Conservation (phyloP, 805 yeast species). For the Yarrowia divulgata region DNA sequence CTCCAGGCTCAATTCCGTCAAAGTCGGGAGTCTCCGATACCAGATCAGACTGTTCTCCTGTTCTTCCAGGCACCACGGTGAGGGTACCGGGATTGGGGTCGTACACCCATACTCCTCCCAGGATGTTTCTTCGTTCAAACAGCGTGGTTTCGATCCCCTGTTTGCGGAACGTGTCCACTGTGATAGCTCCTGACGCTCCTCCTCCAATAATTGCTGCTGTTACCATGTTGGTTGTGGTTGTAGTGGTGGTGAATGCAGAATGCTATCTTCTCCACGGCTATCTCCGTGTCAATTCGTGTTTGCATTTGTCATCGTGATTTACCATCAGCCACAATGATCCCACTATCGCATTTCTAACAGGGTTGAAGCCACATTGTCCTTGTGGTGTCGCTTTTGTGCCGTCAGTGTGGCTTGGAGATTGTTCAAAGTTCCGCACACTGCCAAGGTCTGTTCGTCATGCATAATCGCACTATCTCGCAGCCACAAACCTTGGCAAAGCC, state of each 20-base stretch:
- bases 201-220: constrained; percentile 19
- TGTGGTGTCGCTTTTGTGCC: too few relatives aligned
- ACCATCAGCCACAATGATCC: constrained; percentile 15
- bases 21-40: constrained; percentile 1
- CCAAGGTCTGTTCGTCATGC: not conserved
- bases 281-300: not conserved
- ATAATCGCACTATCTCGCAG: constrained; percentile 35
- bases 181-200: constrained; percentile 16
- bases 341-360: constrained; percentile 16
- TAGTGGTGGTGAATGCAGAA: not conserved
- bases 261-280: not conserved
- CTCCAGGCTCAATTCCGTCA: constrained; percentile 19
- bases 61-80: constrained; percentile 15
- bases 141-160: constrained; percentile 4
- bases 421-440: too few relatives aligned
- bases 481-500: constrained; percentile 36
- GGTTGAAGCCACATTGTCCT: constrained; percentile 14
- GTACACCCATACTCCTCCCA: constrained; percentile 27
- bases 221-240: not conserved
- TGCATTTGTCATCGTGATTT: constrained; percentile 1
- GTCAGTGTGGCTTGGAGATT: not conserved
- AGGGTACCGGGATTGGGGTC: not conserved
- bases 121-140: constrained; percentile 18
- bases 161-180: constrained; percentile 2
- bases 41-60: constrained; percentile 4